Conservation (phyloP, 495 filamentous ascomycete species). For the Xylaria flabelliformis region DNA sequence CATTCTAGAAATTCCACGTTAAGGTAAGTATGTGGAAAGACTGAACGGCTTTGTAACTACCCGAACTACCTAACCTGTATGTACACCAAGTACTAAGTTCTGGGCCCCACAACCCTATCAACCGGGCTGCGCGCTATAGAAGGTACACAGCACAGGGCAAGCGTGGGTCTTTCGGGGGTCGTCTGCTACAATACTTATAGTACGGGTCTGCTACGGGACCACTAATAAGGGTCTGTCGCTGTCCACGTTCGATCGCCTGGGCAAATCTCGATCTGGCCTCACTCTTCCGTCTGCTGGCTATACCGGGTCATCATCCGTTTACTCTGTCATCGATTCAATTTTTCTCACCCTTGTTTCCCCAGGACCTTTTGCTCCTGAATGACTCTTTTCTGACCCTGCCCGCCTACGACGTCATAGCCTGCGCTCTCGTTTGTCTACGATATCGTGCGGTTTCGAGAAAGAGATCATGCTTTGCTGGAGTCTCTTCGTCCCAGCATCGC, state of each 20-base stretch:
- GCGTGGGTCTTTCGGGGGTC: not conserved
- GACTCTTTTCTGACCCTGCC: not conserved
- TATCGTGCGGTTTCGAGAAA: not conserved
- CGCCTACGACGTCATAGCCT: constrained; percentile 11
- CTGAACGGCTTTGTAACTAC: no score
- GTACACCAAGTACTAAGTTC: not conserved
- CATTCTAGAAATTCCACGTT: no score
- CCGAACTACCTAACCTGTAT: not conserved
- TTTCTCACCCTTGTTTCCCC: constrained; percentile 11
- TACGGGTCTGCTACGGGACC: not conserved
- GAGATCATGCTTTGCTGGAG: not conserved
- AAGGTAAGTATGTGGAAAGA: no score
- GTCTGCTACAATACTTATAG: no score
- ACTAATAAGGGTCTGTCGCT: constrained; percentile 1
- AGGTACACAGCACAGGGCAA: not conserved
- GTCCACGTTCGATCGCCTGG: constrained; percentile 26
- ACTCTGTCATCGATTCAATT: constrained; percentile 9
- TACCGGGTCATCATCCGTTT: not conserved
- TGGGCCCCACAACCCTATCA: constrained; percentile 14
- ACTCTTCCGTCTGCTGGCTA: not conserved
- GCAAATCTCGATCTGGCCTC: constrained; percentile 28
- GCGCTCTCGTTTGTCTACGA: not conserved
- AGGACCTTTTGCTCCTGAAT: constrained; percentile 25
- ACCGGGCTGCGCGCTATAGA: not conserved
- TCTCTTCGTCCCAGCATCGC: not conserved